phyloP scores from a whole-genome alignment of 202 grass and related monocot species.

The Schoenoplectus tabernaemontani region DNA sequence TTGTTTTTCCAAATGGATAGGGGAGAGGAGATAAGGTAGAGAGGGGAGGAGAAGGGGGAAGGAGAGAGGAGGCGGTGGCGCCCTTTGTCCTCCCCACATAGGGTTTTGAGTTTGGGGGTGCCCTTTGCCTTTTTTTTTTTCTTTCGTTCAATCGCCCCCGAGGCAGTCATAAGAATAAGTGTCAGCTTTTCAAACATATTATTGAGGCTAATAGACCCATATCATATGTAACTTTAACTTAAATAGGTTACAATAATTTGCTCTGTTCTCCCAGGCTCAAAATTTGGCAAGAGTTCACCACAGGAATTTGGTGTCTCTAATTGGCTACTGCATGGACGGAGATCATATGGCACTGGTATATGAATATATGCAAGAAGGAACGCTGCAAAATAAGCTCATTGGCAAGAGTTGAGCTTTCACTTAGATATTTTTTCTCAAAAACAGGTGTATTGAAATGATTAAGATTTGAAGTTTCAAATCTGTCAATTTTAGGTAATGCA shows the following conservation, averaged over 20 bases:
- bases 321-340: conserved; percentile 35
- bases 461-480: neutral
- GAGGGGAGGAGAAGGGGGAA: too few species aligned
- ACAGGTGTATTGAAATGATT: neutral
- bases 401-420: neutral
- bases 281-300: conserved; percentile 38
- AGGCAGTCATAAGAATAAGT: too few species aligned
- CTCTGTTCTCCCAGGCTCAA: conserved; percentile 28
- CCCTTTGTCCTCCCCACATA: too few species aligned
- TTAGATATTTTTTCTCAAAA: neutral
- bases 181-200: too few species aligned
- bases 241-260: neutral
- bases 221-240: neutral
- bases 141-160: too few species aligned
- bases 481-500: neutral
- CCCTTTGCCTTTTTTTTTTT: too few species aligned
- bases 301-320: conserved; percentile 26
- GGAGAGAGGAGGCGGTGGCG: too few species aligned
- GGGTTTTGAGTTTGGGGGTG: too few species aligned
- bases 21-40: too few species aligned
- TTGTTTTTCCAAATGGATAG: too few species aligned
- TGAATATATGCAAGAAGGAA: conserved; percentile 44
- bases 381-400: conserved; percentile 28
- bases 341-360: conserved; percentile 35
- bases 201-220: too few species aligned